Evolutionary conservation across 2,329 filamentous ascomycete species (phyloP), one percentile per base, ranked within the genome.

Genomic region (Cryoendolithus antarcticus): DNA sequence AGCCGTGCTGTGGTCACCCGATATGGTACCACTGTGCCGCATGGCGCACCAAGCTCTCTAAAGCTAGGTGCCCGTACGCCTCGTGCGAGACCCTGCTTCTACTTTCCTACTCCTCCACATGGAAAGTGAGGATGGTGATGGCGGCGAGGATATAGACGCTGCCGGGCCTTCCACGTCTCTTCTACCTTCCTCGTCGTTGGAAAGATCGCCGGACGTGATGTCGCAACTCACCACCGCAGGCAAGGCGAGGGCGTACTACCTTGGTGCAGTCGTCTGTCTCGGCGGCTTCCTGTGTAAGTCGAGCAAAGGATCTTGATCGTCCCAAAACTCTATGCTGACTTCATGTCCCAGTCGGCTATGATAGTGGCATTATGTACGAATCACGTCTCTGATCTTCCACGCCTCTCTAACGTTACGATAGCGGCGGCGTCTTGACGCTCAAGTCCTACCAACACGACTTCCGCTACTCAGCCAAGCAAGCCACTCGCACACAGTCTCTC

Each of bases 241-340:
- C 15, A 62, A 55, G 39, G 46, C 68, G 28, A 58, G 70, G 40
- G 67, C 67, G 24, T 74, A 71, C 50, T 72, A 64, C 62, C 60
- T 74, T 8, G 68, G 67, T 2, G 57, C 58, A 2, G 64, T 72
- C 3, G 64, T 71, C 9, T 74, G 68, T 46, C 65, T 69, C 45
- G 69, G 68, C 6, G 69, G 69, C 1, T 68, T 69, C 44, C 49
- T 68, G 1, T 64, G 30, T 38, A 32, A 29, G 36, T 32, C 9
- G 13, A 10, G 12, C 32, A 10, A 34, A 15, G 13, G 8, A 15
- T 19, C 15, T 15, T 7, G 13, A 21, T 13, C 7, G 5, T 8
- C n/a, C 13, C n/a, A 34, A 10, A 12, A 15, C 4, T 2, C 32
- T 13, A 28, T 12, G 38, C 39, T 34, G 32, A 38, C 32, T 13